Percentiles rank a stretch among this genome's conserved stretches.
Evolutionary conservation across 176 grass and related monocot species (phyloP).

Genomic region (Rhipidocladum racemiflorum): DNA sequence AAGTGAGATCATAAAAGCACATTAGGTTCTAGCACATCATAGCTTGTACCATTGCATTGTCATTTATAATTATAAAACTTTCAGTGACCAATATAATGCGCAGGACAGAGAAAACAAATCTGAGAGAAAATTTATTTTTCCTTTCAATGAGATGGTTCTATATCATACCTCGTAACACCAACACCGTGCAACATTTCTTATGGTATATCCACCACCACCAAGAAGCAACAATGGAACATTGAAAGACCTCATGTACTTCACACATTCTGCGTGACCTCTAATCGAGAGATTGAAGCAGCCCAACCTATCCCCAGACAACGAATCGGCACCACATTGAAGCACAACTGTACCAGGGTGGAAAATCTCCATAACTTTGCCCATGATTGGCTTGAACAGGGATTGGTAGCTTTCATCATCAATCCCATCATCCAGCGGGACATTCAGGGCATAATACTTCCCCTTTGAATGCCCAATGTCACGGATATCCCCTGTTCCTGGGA

Average conservation of each 20-base stretch:
- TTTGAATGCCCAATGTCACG: conserved; percentile 65
- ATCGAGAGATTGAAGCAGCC: conserved; percentile 93
- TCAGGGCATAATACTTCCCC: conserved; percentile 83
- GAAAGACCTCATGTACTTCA: conserved; percentile 93
- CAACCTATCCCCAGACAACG: conserved; percentile 79
- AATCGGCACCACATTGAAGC: conserved; percentile 92
- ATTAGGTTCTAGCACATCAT: not conserved
- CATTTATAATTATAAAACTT: not conserved
- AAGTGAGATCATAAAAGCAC: not conserved
- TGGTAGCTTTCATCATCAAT: conserved; percentile 95
- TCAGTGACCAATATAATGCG: not conserved
- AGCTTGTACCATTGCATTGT: not conserved
- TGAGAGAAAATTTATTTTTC: not conserved
- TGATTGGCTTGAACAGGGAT: conserved; percentile 80
- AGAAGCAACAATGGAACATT: conserved; percentile 87
- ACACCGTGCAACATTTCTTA: conserved; percentile 89
- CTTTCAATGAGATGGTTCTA: not conserved
- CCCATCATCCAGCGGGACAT: conserved; percentile 84
- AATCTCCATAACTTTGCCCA: conserved; percentile 88
- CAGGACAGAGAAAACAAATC: not conserved
- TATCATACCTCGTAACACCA: conserved; percentile 92
- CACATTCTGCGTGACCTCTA: conserved; percentile 82
- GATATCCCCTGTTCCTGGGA: conserved; percentile 84
- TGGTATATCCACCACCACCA: conserved; percentile 91
- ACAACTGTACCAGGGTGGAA: conserved; percentile 78